phyloP scores from a whole-genome alignment of 2,329 filamentous ascomycete genomes.

The Grosmannia penicillata region DNA sequence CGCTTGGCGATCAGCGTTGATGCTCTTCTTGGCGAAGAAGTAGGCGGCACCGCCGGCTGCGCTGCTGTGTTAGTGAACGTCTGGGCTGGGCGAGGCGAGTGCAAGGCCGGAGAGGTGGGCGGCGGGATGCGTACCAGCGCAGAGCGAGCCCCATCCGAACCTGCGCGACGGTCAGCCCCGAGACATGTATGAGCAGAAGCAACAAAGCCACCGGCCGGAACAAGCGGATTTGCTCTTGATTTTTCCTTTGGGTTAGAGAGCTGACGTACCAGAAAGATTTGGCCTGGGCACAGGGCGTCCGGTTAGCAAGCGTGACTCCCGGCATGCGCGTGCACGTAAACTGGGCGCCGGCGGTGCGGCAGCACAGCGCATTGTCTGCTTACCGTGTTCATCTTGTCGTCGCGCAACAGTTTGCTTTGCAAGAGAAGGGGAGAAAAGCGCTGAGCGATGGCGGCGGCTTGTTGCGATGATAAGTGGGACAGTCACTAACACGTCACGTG shows the following conservation, averaged over 20 bases:
- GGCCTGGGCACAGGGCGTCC: conserved; percentile 24
- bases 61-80: background rate
- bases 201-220: no score
- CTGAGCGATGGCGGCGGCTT: background rate
- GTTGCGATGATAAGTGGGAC: background rate
- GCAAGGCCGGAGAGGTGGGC: no score
- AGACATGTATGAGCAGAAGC: no score
- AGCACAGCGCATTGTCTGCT: background rate
- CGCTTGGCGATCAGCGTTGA: conserved; percentile 74
- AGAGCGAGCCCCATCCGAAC: conserved; percentile 84
- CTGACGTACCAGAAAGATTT: conserved; percentile 48
- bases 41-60: conserved; percentile 81
- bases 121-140: conserved; percentile 55
- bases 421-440: background rate
- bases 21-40: conserved; percentile 86
- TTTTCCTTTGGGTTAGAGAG: no score
- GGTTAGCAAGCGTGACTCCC: background rate
- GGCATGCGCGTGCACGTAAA: background rate
- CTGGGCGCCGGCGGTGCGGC: background rate
- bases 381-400: conserved; percentile 9
- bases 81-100: background rate
- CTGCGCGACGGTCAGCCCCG: conserved; percentile 29
- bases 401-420: background rate
- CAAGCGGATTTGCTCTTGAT: no score
- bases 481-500: background rate